Evolutionary conservation across 441 rosid species (phyloP).

Genomic region (Erodium trifolium): DNA sequence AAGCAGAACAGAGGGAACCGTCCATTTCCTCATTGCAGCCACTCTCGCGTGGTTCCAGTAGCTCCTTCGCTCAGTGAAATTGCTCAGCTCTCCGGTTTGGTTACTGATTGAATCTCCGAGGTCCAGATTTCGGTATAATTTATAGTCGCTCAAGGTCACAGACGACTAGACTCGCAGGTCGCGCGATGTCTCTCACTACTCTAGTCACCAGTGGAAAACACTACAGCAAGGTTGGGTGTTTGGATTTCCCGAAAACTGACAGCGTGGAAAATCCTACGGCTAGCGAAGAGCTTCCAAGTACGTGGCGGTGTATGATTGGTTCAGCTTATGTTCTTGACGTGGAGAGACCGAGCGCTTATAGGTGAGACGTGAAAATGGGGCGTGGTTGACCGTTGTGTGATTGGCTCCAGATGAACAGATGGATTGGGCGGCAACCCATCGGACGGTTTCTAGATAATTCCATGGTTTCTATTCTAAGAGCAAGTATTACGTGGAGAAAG

Average conservation of each 20-base stretch:
- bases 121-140: neutral
- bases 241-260: conserved; percentile 19
- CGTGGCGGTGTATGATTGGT: conserved; percentile 42
- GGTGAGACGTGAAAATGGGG: neutral
- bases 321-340: neutral
- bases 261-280: conserved; percentile 36
- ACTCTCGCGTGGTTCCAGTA: conserved; percentile 9
- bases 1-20: conserved; percentile 68
- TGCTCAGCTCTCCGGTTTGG: neutral
- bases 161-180: neutral
- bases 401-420: neutral
- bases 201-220: too few species aligned
- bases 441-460: neutral
- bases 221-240: neutral
- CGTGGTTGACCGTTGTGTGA: neutral
- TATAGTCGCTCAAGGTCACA: conserved; percentile 8
- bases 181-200: neutral
- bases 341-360: neutral
- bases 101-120: too few species aligned
- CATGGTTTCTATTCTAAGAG: too few species aligned
- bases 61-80: neutral
- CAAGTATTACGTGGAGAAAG: too few species aligned
- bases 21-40: conserved; percentile 74
- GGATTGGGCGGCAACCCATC: neutral
- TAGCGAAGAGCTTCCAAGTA: neutral